Percentiles rank a stretch among this genome's conserved stretches.
phyloP scores from a whole-genome alignment of 495 filamentous ascomycete species.

The Saxophila tyrrhenica region DNA sequence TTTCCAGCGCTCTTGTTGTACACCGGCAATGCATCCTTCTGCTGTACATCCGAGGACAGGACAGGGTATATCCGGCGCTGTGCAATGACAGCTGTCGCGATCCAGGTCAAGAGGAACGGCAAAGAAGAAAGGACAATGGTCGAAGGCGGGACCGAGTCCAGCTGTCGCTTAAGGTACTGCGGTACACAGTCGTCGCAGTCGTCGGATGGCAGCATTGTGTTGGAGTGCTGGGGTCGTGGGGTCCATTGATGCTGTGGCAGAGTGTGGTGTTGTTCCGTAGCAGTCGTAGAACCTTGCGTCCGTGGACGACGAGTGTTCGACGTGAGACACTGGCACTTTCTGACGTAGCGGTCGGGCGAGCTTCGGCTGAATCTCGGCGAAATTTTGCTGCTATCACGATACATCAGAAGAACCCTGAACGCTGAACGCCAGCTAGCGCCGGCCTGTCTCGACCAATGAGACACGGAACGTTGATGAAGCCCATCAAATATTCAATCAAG shows the following conservation, averaged over 20 bases:
- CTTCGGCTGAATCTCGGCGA: too few species aligned
- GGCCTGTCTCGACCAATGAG: too few species aligned
- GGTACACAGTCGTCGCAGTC: conserved; percentile 36
- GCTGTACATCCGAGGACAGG: conserved; percentile 39
- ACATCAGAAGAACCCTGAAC: too few species aligned
- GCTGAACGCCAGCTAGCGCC: too few species aligned
- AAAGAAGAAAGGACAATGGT: conserved; percentile 38
- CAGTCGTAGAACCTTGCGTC: too few species aligned
- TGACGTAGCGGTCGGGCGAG: too few species aligned
- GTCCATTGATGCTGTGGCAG: not conserved
- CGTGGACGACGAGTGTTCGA: too few species aligned
- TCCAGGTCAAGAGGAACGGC: conserved; percentile 54
- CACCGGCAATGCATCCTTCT: conserved; percentile 41
- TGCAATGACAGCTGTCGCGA: conserved; percentile 44
- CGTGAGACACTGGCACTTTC: too few species aligned
- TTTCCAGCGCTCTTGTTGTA: conserved; percentile 25
- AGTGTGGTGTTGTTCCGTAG: too few species aligned
- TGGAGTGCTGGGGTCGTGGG: not conserved
- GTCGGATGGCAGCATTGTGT: conserved; percentile 28
- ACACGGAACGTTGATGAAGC: too few species aligned
- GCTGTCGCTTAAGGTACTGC: conserved; percentile 20
- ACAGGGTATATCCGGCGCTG: conserved; percentile 52
- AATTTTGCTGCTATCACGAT: too few species aligned
- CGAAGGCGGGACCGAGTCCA: conserved; percentile 19
- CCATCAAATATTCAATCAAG: too few species aligned